Evolutionary conservation across 768 basidiomycete species (phyloP).

Genomic region (Termitomyces sp.): DNA sequence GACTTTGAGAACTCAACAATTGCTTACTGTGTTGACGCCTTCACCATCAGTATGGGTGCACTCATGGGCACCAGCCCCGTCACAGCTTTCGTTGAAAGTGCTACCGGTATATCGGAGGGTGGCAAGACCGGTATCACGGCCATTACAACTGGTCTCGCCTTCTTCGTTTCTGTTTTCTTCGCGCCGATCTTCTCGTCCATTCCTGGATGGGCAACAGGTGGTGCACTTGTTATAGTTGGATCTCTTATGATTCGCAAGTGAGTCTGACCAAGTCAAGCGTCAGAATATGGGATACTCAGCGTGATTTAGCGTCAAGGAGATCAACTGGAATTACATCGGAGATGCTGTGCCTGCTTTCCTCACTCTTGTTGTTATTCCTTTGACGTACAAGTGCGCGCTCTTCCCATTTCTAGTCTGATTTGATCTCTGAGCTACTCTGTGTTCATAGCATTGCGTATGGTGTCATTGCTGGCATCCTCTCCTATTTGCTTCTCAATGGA

Average conservation of each 20-base stretch:
- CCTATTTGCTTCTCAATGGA: constrained; percentile 72
- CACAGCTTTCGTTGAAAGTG: constrained; percentile 78
- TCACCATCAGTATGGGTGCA: constrained; percentile 77
- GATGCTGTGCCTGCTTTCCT: constrained; percentile 87
- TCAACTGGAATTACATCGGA: constrained; percentile 88
- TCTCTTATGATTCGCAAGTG: constrained; percentile 84
- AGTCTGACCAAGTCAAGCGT: constrained; percentile 13
- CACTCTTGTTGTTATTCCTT: constrained; percentile 72
- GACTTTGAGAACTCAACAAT: constrained; percentile 83
- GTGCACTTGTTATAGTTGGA: constrained; percentile 82
- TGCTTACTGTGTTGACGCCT: constrained; percentile 81
- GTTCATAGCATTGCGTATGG: constrained; percentile 80
- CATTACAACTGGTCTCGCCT: constrained; percentile 63
- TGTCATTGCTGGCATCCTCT: constrained; percentile 72
- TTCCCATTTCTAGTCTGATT: background rate
- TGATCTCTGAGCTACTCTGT: background rate
- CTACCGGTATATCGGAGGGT: constrained; percentile 81
- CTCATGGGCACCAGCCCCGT: constrained; percentile 78
- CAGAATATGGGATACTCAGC: background rate
- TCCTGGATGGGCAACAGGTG: constrained; percentile 83
- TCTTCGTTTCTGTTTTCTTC: constrained; percentile 85
- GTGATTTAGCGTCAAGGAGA: constrained; percentile 56
- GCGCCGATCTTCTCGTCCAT: constrained; percentile 86
- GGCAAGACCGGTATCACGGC: constrained; percentile 86
- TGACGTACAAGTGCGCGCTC: constrained; percentile 63